Percentiles rank a stretch among this genome's conserved stretches.
phyloP scores from a whole-genome alignment of 768 basidiomycete genomes.

The Boletus reticuloceps region DNA sequence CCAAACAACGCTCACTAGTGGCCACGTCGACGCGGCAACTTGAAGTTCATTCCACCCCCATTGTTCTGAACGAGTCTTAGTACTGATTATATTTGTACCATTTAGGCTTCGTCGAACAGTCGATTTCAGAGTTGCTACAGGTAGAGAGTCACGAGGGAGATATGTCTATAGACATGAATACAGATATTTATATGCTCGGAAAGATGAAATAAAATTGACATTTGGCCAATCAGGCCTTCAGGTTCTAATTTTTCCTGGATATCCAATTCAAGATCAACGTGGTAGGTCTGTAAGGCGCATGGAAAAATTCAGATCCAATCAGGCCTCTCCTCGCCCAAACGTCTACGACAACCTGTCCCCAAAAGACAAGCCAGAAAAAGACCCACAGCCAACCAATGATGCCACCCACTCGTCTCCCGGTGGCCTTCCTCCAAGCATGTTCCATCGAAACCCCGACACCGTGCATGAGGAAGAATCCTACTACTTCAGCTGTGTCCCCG shows the following conservation, averaged over 20 bases:
- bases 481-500: constrained; percentile 39
- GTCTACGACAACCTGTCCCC: constrained; percentile 50
- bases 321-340: constrained; percentile 30
- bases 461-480: constrained; percentile 57
- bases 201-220: not conserved
- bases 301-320: constrained; percentile 11
- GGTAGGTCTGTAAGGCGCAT: constrained; percentile 19
- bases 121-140: too few relatives aligned
- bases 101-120: too few relatives aligned
- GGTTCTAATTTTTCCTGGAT: not conserved
- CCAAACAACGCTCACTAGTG: too few relatives aligned
- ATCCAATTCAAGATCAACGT: constrained; percentile 15
- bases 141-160: too few relatives aligned
- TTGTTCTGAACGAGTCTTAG: too few relatives aligned
- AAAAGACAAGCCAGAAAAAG: constrained; percentile 42
- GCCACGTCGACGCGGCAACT: too few relatives aligned
- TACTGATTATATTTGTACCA: too few relatives aligned
- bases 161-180: too few relatives aligned
- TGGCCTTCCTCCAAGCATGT: constrained; percentile 39
- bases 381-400: constrained; percentile 52
- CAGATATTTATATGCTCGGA: too few relatives aligned
- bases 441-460: constrained; percentile 54
- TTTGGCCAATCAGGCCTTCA: too few relatives aligned
- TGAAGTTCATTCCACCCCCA: too few relatives aligned
- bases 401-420: constrained; percentile 49